Conservation (phyloP, 2,329 filamentous ascomycete genomes). For the Davidsoniella virescens region DNA sequence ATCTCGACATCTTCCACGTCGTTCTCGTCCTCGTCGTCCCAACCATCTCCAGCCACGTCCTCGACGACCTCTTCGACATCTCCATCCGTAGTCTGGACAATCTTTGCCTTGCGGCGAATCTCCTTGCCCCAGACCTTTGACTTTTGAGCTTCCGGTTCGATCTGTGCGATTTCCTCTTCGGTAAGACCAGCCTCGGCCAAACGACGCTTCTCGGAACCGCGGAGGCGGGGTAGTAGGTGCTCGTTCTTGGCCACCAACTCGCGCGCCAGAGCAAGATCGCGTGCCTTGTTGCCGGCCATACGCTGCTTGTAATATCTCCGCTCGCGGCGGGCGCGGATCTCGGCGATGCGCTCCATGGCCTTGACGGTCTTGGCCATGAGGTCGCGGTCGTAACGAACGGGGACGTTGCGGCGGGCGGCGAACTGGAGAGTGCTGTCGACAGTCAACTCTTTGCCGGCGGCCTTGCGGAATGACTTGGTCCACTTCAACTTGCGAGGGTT, state of each 20-base stretch:
- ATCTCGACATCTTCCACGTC: slow-evolving; percentile 26
- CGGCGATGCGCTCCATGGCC: slow-evolving; percentile 79
- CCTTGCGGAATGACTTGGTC: slow-evolving; percentile 82
- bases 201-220: slow-evolving; percentile 43
- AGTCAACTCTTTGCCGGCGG: slow-evolving; percentile 69
- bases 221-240: slow-evolving; percentile 68
- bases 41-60: slow-evolving; percentile 15
- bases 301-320: slow-evolving; percentile 85
- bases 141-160: slow-evolving; percentile 23
- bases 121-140: slow-evolving; percentile 28
- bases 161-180: slow-evolving; percentile 33
- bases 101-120: slow-evolving; percentile 18
- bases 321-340: slow-evolving; percentile 73
- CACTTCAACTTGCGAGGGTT: slow-evolving; percentile 94
- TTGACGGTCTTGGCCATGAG: slow-evolving; percentile 73
- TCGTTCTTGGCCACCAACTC: slow-evolving; percentile 84
- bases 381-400: slow-evolving; percentile 89
- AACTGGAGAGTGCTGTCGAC: slow-evolving; percentile 91
- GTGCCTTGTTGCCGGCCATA: slow-evolving; percentile 78
- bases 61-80: slow-evolving; percentile 16
- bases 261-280: slow-evolving; percentile 61
- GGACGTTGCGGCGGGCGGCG: slow-evolving; percentile 81
- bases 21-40: slow-evolving; percentile 21
- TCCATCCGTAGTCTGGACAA: slow-evolving; percentile 15
- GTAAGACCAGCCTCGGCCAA: slow-evolving; percentile 37